Conservation (phyloP, 2,329 filamentous ascomycete genomes). For the Cladophialophora carrionii region DNA sequence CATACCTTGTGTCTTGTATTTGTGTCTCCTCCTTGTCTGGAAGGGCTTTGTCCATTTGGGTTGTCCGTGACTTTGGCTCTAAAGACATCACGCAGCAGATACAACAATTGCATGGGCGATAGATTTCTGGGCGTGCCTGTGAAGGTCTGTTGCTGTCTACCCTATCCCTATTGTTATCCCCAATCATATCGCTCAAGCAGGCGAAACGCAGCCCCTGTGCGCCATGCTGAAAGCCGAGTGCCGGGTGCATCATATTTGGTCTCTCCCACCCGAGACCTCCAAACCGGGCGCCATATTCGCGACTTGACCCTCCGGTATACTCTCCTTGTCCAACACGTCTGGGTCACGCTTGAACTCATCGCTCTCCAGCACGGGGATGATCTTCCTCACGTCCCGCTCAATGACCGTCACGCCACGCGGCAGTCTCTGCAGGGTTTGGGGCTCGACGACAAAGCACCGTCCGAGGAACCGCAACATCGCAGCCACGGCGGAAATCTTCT, state of each 20-base stretch:
- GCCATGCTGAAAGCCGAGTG: not conserved
- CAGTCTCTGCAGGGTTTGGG: constrained; percentile 10
- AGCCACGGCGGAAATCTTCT: constrained; percentile 23
- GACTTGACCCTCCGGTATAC: constrained; percentile 30
- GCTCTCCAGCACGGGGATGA: constrained; percentile 26
- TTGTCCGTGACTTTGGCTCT: too few species aligned
- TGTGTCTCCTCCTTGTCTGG: too few species aligned
- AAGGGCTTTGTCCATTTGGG: too few species aligned
- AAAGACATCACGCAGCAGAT: too few species aligned
- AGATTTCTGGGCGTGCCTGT: not conserved
- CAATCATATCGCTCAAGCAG: not conserved
- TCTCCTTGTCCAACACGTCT: constrained; percentile 23
- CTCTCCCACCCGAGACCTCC: not conserved
- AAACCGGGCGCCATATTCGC: constrained; percentile 26
- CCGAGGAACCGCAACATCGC: constrained; percentile 34
- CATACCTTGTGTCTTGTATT: too few species aligned
- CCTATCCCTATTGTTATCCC: not conserved
- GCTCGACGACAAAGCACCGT: constrained; percentile 23
- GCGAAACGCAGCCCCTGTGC: not conserved
- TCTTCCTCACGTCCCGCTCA: constrained; percentile 33
- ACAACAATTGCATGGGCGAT: not conserved
- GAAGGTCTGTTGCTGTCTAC: not conserved
- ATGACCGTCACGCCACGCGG: constrained; percentile 28
- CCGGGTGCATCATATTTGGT: not conserved
- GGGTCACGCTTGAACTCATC: constrained; percentile 27